These are phyloP conservation scores for Amanita fuliginea DNA, from an alignment of 768 basidiomycete species.

Conservation along the genomic window DNA sequence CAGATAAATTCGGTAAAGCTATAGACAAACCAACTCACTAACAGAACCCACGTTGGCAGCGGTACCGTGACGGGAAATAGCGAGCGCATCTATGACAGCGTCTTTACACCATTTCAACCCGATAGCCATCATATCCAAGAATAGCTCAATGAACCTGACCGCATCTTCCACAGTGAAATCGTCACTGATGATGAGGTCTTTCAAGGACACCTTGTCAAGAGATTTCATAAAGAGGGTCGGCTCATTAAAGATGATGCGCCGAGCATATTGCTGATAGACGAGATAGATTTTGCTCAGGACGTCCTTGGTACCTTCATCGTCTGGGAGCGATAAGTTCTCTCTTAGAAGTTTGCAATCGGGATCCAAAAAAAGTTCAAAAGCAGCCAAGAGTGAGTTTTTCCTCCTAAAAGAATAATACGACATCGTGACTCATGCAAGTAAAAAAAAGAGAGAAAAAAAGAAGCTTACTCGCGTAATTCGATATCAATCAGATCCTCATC, in stretches of 20 bases:
- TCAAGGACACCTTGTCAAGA: slow-evolving; percentile 19
- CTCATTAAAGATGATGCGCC: slow-evolving; percentile 19
- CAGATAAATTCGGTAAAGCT: slow-evolving; percentile 2
- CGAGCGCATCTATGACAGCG: neutral
- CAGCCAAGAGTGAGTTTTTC: neutral
- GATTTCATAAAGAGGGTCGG: slow-evolving; percentile 17
- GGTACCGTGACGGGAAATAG: neutral
- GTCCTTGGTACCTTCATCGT: neutral
- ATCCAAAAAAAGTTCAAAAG: neutral
- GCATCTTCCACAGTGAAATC: slow-evolving; percentile 17
- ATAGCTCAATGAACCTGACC: slow-evolving; percentile 1
- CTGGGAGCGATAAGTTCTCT: neutral
- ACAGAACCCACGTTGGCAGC: neutral
- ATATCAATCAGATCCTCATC: neutral
- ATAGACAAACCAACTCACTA: neutral
- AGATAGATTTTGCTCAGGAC: neutral
- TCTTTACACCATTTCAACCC: neutral
- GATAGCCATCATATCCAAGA: neutral
- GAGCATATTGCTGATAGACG: slow-evolving; percentile 13
- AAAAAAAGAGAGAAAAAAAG: too few species aligned
- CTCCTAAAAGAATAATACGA: neutral
- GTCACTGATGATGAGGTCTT: slow-evolving; percentile 20
- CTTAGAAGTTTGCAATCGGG: neutral
- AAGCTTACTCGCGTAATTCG: neutral
- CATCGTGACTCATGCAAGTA: neutral